A percentile compares a stretch with the other conserved stretches of the same genome.
These are phyloP conservation scores for Epichloe aotearoae DNA, from an alignment of 2,329 filamentous ascomycete genomes.

Conservation along the genomic window DNA sequence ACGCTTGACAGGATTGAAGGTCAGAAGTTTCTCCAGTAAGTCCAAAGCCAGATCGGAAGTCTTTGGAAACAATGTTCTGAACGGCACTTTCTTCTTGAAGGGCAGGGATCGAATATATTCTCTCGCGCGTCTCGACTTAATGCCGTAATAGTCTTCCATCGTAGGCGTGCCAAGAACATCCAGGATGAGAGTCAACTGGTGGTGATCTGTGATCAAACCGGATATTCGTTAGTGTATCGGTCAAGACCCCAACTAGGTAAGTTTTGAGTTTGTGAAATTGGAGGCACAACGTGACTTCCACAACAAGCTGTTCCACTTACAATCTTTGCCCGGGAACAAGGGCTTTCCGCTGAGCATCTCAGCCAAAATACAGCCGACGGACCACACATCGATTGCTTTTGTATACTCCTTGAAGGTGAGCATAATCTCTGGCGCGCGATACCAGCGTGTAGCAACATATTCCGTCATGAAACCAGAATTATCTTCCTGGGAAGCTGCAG, in stretches of 20 bases:
- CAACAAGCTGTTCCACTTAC: conserved; percentile 36
- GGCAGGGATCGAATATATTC: conserved; percentile 97
- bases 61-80: conserved; percentile 95
- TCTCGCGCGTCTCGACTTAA: conserved; percentile 92
- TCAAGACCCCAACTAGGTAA: background rate
- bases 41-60: conserved; percentile 96
- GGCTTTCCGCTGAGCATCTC: conserved; percentile 99
- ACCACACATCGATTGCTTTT: conserved; percentile 99
- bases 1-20: conserved; percentile 97
- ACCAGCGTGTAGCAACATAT: conserved; percentile 99
- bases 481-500: conserved; percentile 92
- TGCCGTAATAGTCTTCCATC: conserved; percentile 99
- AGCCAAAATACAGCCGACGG: conserved; percentile 91
- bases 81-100: conserved; percentile 99
- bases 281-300: background rate
- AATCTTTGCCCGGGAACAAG: conserved; percentile 95
- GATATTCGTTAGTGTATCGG: background rate
- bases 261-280: background rate
- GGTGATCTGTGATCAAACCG: conserved; percentile 58
- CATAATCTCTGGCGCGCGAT: conserved; percentile 98
- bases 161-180: conserved; percentile 96
- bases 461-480: conserved; percentile 99
- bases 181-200: conserved; percentile 92
- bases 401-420: conserved; percentile 99
- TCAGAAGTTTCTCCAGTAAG: conserved; percentile 84